These are phyloP conservation scores for Yamagishiella unicocca DNA, from an alignment of 139 green algal genomes.

Conservation along the genomic window DNA sequence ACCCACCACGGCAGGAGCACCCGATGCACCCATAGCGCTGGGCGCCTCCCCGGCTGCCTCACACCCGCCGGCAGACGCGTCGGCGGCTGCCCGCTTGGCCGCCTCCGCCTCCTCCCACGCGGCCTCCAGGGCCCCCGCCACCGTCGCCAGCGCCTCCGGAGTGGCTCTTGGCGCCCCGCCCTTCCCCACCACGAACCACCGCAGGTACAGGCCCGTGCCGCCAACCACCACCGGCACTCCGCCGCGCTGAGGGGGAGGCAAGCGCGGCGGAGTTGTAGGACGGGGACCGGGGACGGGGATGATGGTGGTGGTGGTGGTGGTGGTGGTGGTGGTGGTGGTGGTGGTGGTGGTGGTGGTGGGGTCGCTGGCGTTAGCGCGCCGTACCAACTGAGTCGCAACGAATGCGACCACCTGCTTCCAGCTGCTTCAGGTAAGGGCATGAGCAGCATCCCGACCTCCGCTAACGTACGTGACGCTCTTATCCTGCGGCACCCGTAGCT, in stretches of 20 bases:
- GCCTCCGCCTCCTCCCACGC: slow-evolving; percentile 17
- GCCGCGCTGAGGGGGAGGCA: slow-evolving; percentile 66
- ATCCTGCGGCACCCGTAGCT: too few species aligned
- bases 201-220: slow-evolving; percentile 96
- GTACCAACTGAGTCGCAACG: too few species aligned
- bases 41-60: too few species aligned
- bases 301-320: neutral
- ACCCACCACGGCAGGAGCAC: neutral
- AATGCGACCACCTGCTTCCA: too few species aligned
- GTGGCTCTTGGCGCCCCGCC: slow-evolving; percentile 69
- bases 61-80: too few species aligned
- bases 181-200: slow-evolving; percentile 87
- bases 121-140: slow-evolving; percentile 46
- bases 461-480: too few species aligned
- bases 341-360: too few species aligned
- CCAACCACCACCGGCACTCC: slow-evolving; percentile 91
- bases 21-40: too few species aligned
- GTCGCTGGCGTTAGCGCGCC: too few species aligned
- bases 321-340: too few species aligned
- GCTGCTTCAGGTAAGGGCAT: too few species aligned
- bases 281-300: neutral
- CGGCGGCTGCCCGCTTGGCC: neutral
- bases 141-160: slow-evolving; percentile 61
- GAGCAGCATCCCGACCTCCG: too few species aligned
- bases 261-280: neutral